Conservation (phyloP, 495 filamentous ascomycete species). For the Aspergillus heteromorphus region DNA sequence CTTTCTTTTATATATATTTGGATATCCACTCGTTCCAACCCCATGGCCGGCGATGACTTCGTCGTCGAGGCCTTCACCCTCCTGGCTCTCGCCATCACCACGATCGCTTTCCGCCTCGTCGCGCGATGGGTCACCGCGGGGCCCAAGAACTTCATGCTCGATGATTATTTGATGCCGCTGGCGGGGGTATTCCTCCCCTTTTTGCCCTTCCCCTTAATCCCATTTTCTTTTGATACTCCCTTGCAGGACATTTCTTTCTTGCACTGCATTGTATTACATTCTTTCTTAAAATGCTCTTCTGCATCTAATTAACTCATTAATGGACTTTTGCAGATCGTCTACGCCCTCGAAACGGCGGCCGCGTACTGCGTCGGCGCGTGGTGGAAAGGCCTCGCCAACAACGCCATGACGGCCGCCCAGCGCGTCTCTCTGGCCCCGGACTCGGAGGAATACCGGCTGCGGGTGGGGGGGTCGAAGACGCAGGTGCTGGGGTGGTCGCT, state of each 20-base stretch:
- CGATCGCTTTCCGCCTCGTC: conserved; percentile 45
- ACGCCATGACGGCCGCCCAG: conserved; percentile 47
- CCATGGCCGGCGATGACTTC: conserved; percentile 26
- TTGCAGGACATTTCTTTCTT: too few species aligned
- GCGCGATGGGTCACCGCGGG: conserved; percentile 50
- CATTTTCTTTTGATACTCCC: too few species aligned
- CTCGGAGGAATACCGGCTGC: conserved; percentile 42
- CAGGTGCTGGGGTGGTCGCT: conserved; percentile 55
- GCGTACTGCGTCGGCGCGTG: conserved; percentile 43
- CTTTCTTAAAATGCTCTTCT: not conserved
- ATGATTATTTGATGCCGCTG: conserved; percentile 58
- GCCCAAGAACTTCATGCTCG: conserved; percentile 42
- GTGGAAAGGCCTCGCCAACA: conserved; percentile 50
- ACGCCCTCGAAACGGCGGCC: conserved; percentile 39
- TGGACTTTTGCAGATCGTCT: conserved; percentile 13
- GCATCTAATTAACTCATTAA: not conserved
- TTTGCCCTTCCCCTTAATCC: not conserved
- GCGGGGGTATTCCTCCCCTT: conserved; percentile 37
- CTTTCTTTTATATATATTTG: too few species aligned
- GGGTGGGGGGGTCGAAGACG: conserved; percentile 52
- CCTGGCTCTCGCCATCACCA: conserved; percentile 40
- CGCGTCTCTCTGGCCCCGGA: conserved; percentile 35
- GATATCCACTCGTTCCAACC: not conserved
- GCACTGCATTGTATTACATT: too few species aligned
- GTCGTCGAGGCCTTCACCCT: conserved; percentile 50